Evolutionary conservation across 805 yeast genomes (phyloP).

Genomic region (Ogataea paradorogensis): DNA sequence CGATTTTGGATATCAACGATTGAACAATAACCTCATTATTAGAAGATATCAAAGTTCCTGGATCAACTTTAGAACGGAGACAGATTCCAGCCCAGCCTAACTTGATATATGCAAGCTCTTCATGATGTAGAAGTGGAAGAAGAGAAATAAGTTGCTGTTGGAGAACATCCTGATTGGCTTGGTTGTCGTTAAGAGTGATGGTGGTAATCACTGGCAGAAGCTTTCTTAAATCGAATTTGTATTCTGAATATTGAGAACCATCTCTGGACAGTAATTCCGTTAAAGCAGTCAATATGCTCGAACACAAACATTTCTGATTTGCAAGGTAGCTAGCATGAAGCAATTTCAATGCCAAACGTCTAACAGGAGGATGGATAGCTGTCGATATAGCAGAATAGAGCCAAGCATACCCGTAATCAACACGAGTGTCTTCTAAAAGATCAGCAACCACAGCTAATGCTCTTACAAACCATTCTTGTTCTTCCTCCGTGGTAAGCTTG

Average conservation of each 20-base stretch:
- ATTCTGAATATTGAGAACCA: conserved; percentile 17
- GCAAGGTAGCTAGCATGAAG: conserved; percentile 32
- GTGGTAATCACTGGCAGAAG: conserved; percentile 37
- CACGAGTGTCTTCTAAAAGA: conserved; percentile 14
- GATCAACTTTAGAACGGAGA: conserved; percentile 58
- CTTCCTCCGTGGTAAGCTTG: conserved; percentile 44
- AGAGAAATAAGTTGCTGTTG: conserved; percentile 37
- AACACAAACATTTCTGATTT: conserved; percentile 41
- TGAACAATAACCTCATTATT: conserved; percentile 28
- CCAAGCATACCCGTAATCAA: conserved; percentile 45
- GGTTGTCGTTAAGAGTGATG: conserved; percentile 33
- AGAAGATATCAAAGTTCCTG: conserved; percentile 49
- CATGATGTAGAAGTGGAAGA: conserved; percentile 45
- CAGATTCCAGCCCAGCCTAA: conserved; percentile 79
- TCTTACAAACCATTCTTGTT: conserved; percentile 50
- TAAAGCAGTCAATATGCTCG: conserved; percentile 43
- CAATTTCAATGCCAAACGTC: conserved; percentile 34
- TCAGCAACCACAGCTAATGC: conserved; percentile 39
- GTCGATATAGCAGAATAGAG: conserved; percentile 46
- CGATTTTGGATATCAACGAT: conserved; percentile 16
- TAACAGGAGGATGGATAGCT: conserved; percentile 33
- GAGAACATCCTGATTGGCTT: conserved; percentile 24
- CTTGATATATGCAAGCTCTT: conserved; percentile 32
- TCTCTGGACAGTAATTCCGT: conserved; percentile 27
- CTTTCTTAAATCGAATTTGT: conserved; percentile 25